Conservation (phyloP, 1,139 yeast genomes). For the Saccharomyces uvarum region DNA sequence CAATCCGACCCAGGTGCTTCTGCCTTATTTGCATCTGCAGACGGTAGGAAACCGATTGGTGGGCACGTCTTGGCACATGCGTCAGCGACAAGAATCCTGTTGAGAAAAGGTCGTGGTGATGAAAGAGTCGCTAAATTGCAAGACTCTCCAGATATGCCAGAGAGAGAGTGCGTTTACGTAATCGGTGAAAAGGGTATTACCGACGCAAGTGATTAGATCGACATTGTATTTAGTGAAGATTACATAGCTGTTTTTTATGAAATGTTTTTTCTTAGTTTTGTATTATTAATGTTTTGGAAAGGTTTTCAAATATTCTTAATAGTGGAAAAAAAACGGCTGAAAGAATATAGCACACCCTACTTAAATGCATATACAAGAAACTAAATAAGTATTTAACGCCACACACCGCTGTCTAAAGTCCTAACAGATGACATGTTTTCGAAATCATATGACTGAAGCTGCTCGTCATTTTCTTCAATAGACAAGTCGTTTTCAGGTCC, state of each 20-base stretch:
- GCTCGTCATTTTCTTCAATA: neutral
- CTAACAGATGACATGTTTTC: neutral
- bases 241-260: neutral
- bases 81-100: constrained; percentile 50
- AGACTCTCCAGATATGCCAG: constrained; percentile 60
- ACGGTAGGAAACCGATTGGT: constrained; percentile 59
- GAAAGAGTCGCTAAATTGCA: constrained; percentile 57
- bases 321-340: neutral
- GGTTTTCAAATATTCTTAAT: neutral
- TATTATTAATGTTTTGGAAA: neutral
- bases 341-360: neutral
- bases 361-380: neutral
- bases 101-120: constrained; percentile 57
- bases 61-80: constrained; percentile 62
- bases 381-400: neutral
- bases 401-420: neutral
- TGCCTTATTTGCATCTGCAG: constrained; percentile 55
- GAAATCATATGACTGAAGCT: neutral
- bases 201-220: constrained; percentile 35
- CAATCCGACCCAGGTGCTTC: constrained; percentile 65
- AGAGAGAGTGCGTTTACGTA: constrained; percentile 47
- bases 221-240: neutral
- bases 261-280: neutral
- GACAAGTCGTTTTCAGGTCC: neutral
- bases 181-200: constrained; percentile 48